Percentiles rank a stretch among this genome's conserved stretches.
Evolutionary conservation across 495 filamentous ascomycete species (phyloP).

Genomic region (Usnea hakonensis): DNA sequence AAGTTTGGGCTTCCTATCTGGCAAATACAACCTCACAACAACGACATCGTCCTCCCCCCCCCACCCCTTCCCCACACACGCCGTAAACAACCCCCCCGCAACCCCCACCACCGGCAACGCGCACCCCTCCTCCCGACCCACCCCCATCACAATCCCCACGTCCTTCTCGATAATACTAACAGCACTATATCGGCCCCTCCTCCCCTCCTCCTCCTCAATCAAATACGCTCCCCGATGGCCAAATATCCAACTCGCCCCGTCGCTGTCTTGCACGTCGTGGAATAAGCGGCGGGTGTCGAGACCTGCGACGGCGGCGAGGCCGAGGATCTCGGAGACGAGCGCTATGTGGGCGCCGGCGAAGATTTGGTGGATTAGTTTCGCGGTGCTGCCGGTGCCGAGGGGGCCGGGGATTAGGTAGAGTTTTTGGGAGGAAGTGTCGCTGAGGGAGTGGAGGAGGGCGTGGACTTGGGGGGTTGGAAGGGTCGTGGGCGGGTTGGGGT

Average conservation of each 20-base stretch:
- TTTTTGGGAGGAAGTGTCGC: slow-evolving; percentile 44
- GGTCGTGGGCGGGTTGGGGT: too few species aligned
- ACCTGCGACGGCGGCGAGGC: slow-evolving; percentile 60
- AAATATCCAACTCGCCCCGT: slow-evolving; percentile 77
- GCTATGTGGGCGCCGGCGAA: slow-evolving; percentile 71
- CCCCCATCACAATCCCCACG: slow-evolving; percentile 68
- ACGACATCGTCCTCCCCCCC: slow-evolving; percentile 61
- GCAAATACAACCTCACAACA: slow-evolving; percentile 55
- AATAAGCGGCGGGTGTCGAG: slow-evolving; percentile 51
- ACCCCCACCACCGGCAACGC: slow-evolving; percentile 62
- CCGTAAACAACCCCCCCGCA: slow-evolving; percentile 55
- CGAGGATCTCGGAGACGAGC: slow-evolving; percentile 64
- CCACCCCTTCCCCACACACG: slow-evolving; percentile 33
- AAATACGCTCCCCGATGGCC: slow-evolving; percentile 65
- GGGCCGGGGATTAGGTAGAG: slow-evolving; percentile 68
- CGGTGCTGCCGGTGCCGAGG: slow-evolving; percentile 71
- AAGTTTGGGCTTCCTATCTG: slow-evolving; percentile 33
- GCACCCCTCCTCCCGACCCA: slow-evolving; percentile 51
- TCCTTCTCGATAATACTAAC: slow-evolving; percentile 76
- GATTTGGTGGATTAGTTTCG: slow-evolving; percentile 84
- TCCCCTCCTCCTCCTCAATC: slow-evolving; percentile 47
- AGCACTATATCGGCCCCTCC: slow-evolving; percentile 43
- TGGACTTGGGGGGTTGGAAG: slow-evolving; percentile 49
- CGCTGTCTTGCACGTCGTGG: slow-evolving; percentile 48
- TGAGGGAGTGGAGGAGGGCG: slow-evolving; percentile 55